Evolutionary conservation across 805 yeast genomes (phyloP), one percentile per base, ranked within the genome.

Genomic region (Candida awuae): DNA sequence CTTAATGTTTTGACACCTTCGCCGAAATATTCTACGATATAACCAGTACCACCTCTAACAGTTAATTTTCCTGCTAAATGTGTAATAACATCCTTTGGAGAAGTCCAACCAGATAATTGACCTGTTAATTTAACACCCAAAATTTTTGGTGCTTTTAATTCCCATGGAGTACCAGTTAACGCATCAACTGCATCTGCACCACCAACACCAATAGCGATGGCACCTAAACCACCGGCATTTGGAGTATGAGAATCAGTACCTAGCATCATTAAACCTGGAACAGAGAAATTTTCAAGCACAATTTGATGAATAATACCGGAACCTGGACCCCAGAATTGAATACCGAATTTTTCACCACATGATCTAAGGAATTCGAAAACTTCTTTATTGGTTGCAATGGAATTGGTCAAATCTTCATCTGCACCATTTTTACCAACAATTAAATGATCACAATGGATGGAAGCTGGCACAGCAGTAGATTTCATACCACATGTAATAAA

Each of bases 101-200:
- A 80, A 45, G 95, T 73, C 97, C 97, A 88, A 53, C 96, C 97
- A 59, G 75, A 77, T 76, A 88, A 73, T 58, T 71, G 72, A 62
- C 97, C 97, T 45, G 94, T 84, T 58, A 88, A 76, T 68, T 88
- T 85, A 58, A 88, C 95, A 71, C 97, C 97, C 54, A 90, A 66
- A 56, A 87, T 75, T 71, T 84, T 86, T 58, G 97, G 97, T 44
- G 97, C 97, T 74, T 88, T 88, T 60, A 88, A 77, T 70, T 88
- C 97, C 97, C 97, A 88, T 41, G 97, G 82, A 51, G 86, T 74
- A 58, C 83, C 82, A 45, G 97, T 84, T 80, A 88, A 77, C 45
- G 86, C 97, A 63, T 88, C 97, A 52, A 88, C 97, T 47, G 97
- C 97, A 65, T 88, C 97, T 51, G 97, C 97, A 75, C 97, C 97